Evolutionary conservation across 1,284 basidiomycete genomes (phyloP).

Genomic region (Heterobasidion parviporum): DNA sequence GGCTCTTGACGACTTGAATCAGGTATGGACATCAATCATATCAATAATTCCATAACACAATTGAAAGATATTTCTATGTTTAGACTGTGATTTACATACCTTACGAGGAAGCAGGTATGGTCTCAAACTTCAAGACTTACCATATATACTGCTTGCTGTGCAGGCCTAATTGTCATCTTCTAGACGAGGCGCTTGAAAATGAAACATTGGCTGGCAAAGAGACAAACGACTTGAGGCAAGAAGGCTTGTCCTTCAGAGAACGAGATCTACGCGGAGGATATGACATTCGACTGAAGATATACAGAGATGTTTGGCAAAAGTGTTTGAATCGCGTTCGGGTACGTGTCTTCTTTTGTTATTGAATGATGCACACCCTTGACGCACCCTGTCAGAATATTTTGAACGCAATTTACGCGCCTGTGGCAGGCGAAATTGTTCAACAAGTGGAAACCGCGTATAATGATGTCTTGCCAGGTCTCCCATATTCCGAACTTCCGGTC

Average conservation of each 20-base stretch:
- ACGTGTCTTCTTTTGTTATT: constrained; percentile 4
- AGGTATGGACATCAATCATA: background rate
- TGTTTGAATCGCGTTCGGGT: constrained; percentile 25
- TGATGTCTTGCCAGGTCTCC: constrained; percentile 36
- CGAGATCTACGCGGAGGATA: constrained; percentile 20
- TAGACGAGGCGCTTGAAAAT: background rate
- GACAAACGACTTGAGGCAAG: too few species aligned
- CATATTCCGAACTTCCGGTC: constrained; percentile 56
- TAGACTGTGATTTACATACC: constrained; percentile 22
- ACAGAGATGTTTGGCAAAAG: constrained; percentile 21
- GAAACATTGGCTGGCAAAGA: too few species aligned
- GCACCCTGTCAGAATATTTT: constrained; percentile 9
- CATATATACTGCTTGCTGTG: background rate
- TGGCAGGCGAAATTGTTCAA: constrained; percentile 15
- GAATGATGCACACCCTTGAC: too few species aligned
- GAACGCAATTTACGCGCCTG: constrained; percentile 17
- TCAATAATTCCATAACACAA: too few species aligned
- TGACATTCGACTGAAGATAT: constrained; percentile 20
- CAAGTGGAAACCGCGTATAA: constrained; percentile 18
- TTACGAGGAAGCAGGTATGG: constrained; percentile 7
- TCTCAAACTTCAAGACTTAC: background rate
- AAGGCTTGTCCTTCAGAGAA: constrained; percentile 3
- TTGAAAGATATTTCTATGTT: background rate
- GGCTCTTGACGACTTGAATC: constrained; percentile 9
- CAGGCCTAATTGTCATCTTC: background rate